These are phyloP conservation scores for Apostasia shenzhenica DNA, from an alignment of 106 monocot genomes.

Conservation along the genomic window DNA sequence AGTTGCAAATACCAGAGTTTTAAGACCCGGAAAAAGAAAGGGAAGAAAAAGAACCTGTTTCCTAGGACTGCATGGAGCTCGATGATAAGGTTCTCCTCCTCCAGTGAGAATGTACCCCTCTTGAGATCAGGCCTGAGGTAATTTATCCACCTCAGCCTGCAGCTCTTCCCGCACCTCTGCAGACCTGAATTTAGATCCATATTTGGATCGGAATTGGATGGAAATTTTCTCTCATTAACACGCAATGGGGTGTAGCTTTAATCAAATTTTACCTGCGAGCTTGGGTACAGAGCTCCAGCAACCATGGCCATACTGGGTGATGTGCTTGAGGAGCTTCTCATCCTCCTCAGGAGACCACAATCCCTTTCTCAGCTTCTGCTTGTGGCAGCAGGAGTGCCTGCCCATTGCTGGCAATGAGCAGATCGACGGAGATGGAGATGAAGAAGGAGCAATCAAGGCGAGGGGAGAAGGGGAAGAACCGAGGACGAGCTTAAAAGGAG, in stretches of 20 bases:
- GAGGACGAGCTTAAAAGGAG: neutral
- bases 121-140: constrained; percentile 80
- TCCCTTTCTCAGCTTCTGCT: constrained; percentile 40
- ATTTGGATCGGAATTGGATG: neutral
- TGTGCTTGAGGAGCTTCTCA: constrained; percentile 32
- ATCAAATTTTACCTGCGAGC: constrained; percentile 21
- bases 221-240: neutral
- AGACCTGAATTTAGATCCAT: constrained; percentile 24
- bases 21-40: neutral
- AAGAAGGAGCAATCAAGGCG: neutral
- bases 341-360: constrained; percentile 44
- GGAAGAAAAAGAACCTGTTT: constrained; percentile 27
- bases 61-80: constrained; percentile 48
- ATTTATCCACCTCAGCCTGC: constrained; percentile 89
- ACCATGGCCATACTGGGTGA: constrained; percentile 29
- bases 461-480: neutral
- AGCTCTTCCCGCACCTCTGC: constrained; percentile 95
- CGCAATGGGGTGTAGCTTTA: neutral
- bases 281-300: constrained; percentile 47
- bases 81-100: constrained; percentile 49
- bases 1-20: neutral
- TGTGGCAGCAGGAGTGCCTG: constrained; percentile 36
- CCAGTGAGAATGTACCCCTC: constrained; percentile 60
- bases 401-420: constrained; percentile 14
- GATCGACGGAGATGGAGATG: neutral